Percentiles rank a stretch among this genome's conserved stretches.
Conservation (phyloP, 768 basidiomycete species). For the Calocybe gangraenosa region DNA sequence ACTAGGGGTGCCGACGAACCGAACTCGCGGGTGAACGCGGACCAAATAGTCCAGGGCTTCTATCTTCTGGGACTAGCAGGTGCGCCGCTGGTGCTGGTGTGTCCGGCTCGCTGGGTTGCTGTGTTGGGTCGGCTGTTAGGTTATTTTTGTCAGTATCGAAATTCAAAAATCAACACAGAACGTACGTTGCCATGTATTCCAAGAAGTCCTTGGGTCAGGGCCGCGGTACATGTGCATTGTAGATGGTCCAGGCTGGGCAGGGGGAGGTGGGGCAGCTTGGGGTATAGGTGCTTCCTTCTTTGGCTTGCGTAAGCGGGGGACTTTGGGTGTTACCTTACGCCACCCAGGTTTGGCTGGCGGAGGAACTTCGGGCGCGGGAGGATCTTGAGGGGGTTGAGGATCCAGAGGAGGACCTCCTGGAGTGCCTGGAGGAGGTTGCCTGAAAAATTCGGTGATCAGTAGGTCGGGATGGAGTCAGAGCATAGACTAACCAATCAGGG, state of each 20-base stretch:
- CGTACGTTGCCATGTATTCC: slow-evolving; percentile 69
- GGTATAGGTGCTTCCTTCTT: slow-evolving; percentile 33
- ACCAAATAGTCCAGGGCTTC: slow-evolving; percentile 71
- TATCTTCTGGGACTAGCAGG: slow-evolving; percentile 50
- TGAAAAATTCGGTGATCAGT: too few relatives aligned
- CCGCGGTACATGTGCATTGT: slow-evolving; percentile 10
- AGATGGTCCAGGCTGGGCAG: slow-evolving; percentile 17
- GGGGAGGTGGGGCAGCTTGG: slow-evolving; percentile 21
- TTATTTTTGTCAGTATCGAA: slow-evolving; percentile 4
- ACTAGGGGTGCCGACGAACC: slow-evolving; percentile 5
- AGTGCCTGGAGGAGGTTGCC: slow-evolving; percentile 41
- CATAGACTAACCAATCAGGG: slow-evolving; percentile 58
- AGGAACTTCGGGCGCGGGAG: slow-evolving; percentile 37
- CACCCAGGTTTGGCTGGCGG: slow-evolving; percentile 52
- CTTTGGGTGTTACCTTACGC: slow-evolving; percentile 45
- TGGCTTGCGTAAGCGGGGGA: slow-evolving; percentile 41
- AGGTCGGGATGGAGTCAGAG: slow-evolving; percentile 1
- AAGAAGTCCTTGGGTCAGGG: slow-evolving; percentile 46
- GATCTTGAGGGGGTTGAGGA: slow-evolving; percentile 20
- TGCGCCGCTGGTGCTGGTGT: slow-evolving; percentile 43
- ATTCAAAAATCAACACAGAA: slow-evolving; percentile 14
- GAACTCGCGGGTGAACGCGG: slow-evolving; percentile 59
- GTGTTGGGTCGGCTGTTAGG: slow-evolving; percentile 50
- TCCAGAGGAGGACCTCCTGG: slow-evolving; percentile 41
- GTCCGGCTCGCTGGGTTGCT: slow-evolving; percentile 58